These are phyloP conservation scores for Phaeophleospora eucalypticola DNA, from an alignment of 2,329 filamentous ascomycete genomes.

Conservation along the genomic window DNA sequence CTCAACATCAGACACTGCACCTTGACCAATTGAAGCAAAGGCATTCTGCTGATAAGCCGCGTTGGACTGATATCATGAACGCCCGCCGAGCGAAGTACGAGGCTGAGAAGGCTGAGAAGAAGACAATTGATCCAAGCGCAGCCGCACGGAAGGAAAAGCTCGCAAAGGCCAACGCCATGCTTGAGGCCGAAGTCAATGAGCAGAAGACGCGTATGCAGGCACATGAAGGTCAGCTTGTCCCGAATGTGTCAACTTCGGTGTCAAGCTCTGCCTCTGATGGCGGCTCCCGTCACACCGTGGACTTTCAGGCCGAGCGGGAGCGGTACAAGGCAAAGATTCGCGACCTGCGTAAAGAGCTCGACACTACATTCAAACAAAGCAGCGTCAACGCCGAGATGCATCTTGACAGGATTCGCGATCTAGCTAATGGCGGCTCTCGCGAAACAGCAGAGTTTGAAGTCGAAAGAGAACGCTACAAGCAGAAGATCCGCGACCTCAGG, in stretches of 20 bases:
- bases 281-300: not conserved
- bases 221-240: conserved; percentile 15
- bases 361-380: conserved; percentile 29
- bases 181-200: conserved; percentile 26
- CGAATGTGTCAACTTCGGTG: not conserved
- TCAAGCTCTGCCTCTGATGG: not conserved
- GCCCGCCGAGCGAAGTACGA: conserved; percentile 15
- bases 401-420: conserved; percentile 20
- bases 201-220: conserved; percentile 27
- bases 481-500: conserved; percentile 20
- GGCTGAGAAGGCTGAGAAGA: conserved; percentile 16
- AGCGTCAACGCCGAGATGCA: conserved; percentile 27
- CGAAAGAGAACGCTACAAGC: conserved; percentile 18
- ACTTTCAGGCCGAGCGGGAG: not conserved
- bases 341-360: conserved; percentile 23
- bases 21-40: not conserved
- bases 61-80: conserved; percentile 28
- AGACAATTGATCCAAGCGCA: too few species aligned
- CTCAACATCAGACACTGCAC: not conserved
- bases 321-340: conserved; percentile 25
- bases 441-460: conserved; percentile 11
- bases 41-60: conserved; percentile 9
- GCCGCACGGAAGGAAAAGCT: too few species aligned
- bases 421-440: conserved; percentile 18
- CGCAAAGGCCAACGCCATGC: conserved; percentile 23